phyloP scores from a whole-genome alignment of 139 green algal genomes.

The Diplosphaera chodatii region DNA sequence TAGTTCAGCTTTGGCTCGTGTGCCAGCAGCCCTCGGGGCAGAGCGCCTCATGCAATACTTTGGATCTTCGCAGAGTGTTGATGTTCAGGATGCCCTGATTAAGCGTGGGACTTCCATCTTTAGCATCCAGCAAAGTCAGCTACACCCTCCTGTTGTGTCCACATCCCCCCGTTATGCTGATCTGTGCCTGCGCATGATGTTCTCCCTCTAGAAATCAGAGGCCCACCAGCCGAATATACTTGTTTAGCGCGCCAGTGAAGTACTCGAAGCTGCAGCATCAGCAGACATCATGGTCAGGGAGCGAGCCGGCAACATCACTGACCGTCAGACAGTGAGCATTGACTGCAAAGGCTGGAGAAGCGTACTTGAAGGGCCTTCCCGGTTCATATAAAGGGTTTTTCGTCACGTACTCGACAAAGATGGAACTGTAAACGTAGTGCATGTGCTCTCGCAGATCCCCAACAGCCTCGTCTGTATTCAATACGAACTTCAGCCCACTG shows the following conservation, averaged over 20 bases:
- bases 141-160: too few relatives aligned
- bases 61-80: too few relatives aligned
- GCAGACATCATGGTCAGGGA: neutral
- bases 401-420: conserved; percentile 77
- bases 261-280: conserved; percentile 26
- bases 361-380: conserved; percentile 68
- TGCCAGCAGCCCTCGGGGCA: too few relatives aligned
- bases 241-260: conserved; percentile 41
- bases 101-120: too few relatives aligned
- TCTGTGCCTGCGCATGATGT: too few relatives aligned
- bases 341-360: too few relatives aligned
- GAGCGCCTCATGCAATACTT: too few relatives aligned
- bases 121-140: too few relatives aligned
- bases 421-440: conserved; percentile 62
- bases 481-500: conserved; percentile 57
- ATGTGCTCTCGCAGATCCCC: conserved; percentile 66
- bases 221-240: conserved; percentile 41
- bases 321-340: too few relatives aligned
- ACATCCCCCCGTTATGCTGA: too few relatives aligned
- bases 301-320: neutral
- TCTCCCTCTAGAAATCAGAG: conserved; percentile 13
- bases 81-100: too few relatives aligned
- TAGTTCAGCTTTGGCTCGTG: too few relatives aligned
- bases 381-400: conserved; percentile 80
- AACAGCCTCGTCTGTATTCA: conserved; percentile 65